phyloP scores from a whole-genome alignment of 2,329 filamentous ascomycete species.

The Aureobasidium pullulans region DNA sequence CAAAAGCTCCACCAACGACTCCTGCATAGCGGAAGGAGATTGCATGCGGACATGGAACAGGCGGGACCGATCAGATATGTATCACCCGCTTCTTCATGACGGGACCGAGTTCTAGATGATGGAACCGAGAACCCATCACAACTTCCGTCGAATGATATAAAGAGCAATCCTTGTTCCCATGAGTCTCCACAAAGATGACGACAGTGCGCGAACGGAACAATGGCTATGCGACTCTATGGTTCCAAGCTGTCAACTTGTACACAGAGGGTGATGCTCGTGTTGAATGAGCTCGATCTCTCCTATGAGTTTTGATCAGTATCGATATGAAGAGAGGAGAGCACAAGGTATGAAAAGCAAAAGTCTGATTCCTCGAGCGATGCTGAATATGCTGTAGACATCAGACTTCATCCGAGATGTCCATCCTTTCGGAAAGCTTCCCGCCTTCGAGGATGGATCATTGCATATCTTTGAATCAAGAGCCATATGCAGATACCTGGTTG shows the following conservation, averaged over 20 bases:
- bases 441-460: conserved; percentile 24
- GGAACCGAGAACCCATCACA: too few species aligned
- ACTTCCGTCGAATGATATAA: not conserved
- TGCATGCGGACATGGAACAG: too few species aligned
- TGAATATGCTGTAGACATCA: not conserved
- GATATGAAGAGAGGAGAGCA: not conserved
- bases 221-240: not conserved
- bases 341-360: not conserved
- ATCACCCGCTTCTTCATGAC: too few species aligned
- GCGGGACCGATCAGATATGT: too few species aligned
- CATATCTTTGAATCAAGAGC: conserved; percentile 28
- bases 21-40: too few species aligned
- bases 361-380: not conserved
- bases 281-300: not conserved
- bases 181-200: too few species aligned
- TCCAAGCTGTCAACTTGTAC: not conserved
- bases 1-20: too few species aligned
- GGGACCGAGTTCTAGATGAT: too few species aligned
- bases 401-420: not conserved
- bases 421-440: conserved; percentile 19
- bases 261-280: not conserved
- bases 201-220: not conserved
- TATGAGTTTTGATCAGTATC: not conserved
- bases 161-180: not conserved
- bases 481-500: conserved; percentile 27